Evolutionary conservation across 2,329 filamentous ascomycete genomes (phyloP), one percentile per base, ranked within the genome.

Genomic region (Phaeosphaeria sp.): DNA sequence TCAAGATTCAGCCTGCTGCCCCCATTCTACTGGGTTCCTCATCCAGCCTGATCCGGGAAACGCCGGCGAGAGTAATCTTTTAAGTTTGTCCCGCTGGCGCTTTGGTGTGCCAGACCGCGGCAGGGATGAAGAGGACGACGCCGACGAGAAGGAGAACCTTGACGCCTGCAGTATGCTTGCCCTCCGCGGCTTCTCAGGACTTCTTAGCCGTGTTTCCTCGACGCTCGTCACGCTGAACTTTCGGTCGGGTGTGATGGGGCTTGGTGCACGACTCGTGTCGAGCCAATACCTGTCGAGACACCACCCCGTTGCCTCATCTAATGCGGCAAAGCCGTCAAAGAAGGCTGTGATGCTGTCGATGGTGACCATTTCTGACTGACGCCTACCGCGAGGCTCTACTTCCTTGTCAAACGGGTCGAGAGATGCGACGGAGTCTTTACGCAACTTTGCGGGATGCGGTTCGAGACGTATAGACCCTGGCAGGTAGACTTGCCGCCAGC

Each of bases 381-480:
- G 64, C 58, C 58, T 64, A 23, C 54, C 57, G 46, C 57, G 51
- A 22, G 62, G 51, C 18, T 64, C 61, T 42, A 56, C 50, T n/a
- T 60, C 62, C 41, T 56, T 50, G 25, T 64, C 60, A 39, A 79
- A 79, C 1, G 73, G 69, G 23, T 80, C 76, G 51, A 79, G 59
- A 18, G 70, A 78, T 21, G 77, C 78, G 13, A 80, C 70, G 11
- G 77, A 79, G 39, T 75, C 75, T 68, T 73, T 78, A n/a, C 77
- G 71, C 17, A 72, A 71, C 57, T 74, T 63, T 41, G 62, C 27
- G 63, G 56, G 52, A 21, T 64, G 51, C 36, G 55, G 72, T 27
- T 74, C 75, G n/a, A 81, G 65, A 53, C 71, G 71, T 50, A 82
- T 80, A 1, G 76, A 75, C 10, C 79, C 80, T 36, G 79, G 77